Base-by-base conservation (phyloP, 2,329 filamentous ascomycete genomes). In the Trematosphaeria pertusa region DNA sequence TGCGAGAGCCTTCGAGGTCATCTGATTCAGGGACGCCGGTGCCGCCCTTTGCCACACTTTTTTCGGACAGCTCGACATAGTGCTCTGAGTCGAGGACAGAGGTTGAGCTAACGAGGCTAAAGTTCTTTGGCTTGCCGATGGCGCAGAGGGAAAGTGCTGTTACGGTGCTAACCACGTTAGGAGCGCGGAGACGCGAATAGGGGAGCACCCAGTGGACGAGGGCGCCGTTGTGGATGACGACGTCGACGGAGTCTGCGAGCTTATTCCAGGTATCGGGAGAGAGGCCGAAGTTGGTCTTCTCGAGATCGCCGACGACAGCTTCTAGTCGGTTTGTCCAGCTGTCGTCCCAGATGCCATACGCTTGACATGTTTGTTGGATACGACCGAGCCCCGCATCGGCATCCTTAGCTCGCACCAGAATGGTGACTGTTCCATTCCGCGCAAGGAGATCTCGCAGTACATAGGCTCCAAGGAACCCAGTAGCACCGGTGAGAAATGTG, bases 401-500 rank as follows among this genome's bases (percentile, higher is more conserved):
- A 47, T 84, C 83, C 67, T 87, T 85, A 30, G 85, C 85, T 40
- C 91, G 87, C 3, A 96, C 87, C 46, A 92, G 86, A 0, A 87
- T 85, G 46, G 96, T 84, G 8, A 96, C 79, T 56, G 82, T 86
- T 11, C 83, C 75, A 14, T 75, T 80, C 18, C 87, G 79, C 30
- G 81, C 81, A 1, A 97, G 78, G 1, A 96, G 73, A 44, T 96
- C 89, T 44, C 82, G 82, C 22, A 95, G 76, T 9, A 97, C 77
- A 64, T 91, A 95, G 0, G 89, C 82, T 20, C 92, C 92, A 15
- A 97, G 73, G 77, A 97, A 97, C 2, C 92, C 92, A 4, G 92
- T 97, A 3, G 89, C 91, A 33, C 93, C 91, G 2, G 92, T 97
- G 4, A 97, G 75, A 70, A 97, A 88, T 9, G 94, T 79, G 0